Conservation (phyloP, 805 yeast genomes). For the Candida chauliodis region DNA sequence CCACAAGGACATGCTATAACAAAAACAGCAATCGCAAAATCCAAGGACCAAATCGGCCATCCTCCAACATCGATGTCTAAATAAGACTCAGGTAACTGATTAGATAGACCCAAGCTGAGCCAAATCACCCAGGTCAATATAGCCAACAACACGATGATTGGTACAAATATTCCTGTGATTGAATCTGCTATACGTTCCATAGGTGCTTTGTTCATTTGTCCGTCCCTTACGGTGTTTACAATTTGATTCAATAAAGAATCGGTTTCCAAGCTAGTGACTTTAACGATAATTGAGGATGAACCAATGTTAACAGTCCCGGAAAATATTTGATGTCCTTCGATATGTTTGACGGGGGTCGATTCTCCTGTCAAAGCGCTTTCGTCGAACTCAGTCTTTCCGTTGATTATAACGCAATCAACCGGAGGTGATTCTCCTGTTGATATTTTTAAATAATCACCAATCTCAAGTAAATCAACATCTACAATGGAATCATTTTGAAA, state of each 20-base stretch:
- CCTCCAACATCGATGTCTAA: conserved; percentile 67
- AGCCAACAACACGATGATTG: conserved; percentile 59
- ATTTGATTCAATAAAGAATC: conserved; percentile 69
- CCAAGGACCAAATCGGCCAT: conserved; percentile 74
- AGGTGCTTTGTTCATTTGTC: conserved; percentile 70
- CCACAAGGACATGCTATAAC: conserved; percentile 88
- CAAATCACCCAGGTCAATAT: conserved; percentile 66
- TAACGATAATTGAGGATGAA: conserved; percentile 48
- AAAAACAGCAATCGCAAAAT: conserved; percentile 74
- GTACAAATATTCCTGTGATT: conserved; percentile 71
- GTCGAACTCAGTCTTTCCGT: conserved; percentile 50
- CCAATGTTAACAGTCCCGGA: conserved; percentile 73
- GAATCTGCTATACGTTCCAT: conserved; percentile 68
- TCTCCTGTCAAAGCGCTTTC: conserved; percentile 65
- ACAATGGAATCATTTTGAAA: conserved; percentile 27
- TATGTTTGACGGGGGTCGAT: conserved; percentile 54
- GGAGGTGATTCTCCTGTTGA: conserved; percentile 60
- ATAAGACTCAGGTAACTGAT: conserved; percentile 50
- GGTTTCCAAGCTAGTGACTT: conserved; percentile 55
- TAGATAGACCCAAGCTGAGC: conserved; percentile 55
- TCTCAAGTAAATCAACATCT: conserved; percentile 45
- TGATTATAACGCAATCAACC: conserved; percentile 49
- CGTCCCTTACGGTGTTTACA: conserved; percentile 65
- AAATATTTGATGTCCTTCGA: conserved; percentile 61
- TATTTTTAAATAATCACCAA: conserved; percentile 48